Percentiles rank a stretch among this genome's conserved stretches.
Evolutionary conservation across 257 asterid genomes (phyloP).

Genomic region (Plantago ovata): DNA sequence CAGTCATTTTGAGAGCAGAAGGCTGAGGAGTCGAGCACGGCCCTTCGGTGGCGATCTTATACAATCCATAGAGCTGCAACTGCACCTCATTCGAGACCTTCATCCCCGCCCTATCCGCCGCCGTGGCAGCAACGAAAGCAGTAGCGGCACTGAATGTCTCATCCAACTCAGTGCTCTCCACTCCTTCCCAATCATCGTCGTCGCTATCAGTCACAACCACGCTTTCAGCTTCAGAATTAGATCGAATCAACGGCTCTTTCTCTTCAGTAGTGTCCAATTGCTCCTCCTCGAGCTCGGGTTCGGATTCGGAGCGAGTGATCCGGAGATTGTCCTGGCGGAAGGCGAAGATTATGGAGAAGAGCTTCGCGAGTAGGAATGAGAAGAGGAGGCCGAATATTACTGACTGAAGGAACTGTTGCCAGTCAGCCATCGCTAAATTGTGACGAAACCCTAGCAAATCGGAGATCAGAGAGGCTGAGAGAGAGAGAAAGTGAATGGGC

Average conservation of each 20-base stretch:
- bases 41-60: conserved; percentile 97
- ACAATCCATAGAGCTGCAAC: conserved; percentile 82
- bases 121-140: conserved; percentile 89
- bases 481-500: background rate
- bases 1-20: conserved; percentile 87
- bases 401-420: conserved; percentile 65
- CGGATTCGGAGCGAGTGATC: conserved; percentile 55
- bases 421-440: conserved; percentile 51
- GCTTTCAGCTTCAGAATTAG: conserved; percentile 24
- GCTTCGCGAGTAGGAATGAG: conserved; percentile 90
- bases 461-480: too few relatives aligned
- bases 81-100: conserved; percentile 85
- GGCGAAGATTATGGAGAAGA: conserved; percentile 76
- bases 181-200: conserved; percentile 99
- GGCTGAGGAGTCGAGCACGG: conserved; percentile 86
- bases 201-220: conserved; percentile 37
- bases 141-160: conserved; percentile 95
- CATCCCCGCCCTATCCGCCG: conserved; percentile 57
- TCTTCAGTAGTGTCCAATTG: conserved; percentile 25
- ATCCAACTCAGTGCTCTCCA: conserved; percentile 94
- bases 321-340: conserved; percentile 90
- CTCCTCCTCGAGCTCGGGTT: conserved; percentile 24
- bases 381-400: conserved; percentile 62
- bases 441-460: conserved; percentile 20
- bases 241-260: conserved; percentile 43